Percentiles rank a stretch among this genome's conserved stretches.
Conservation (phyloP, 176 grass and related monocot species). For the Elaeis guineensis region DNA sequence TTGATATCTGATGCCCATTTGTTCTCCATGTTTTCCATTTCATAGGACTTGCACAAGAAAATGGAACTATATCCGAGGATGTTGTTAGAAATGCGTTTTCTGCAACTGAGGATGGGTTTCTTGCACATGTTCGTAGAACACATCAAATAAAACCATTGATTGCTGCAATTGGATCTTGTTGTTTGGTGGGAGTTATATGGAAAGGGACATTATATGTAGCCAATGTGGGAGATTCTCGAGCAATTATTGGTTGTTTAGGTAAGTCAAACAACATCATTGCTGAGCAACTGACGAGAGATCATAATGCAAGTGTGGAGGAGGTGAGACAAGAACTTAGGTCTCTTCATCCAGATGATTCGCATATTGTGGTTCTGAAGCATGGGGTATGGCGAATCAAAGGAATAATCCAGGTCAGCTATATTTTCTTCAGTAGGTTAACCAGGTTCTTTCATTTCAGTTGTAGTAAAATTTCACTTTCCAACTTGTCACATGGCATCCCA, state of each 20-base stretch:
- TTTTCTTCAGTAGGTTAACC: too few species aligned
- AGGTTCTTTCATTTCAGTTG: too few species aligned
- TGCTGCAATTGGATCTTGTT: conserved; percentile 82
- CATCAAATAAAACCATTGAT: conserved; percentile 84
- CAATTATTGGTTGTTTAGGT: conserved; percentile 59
- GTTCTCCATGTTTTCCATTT: neutral
- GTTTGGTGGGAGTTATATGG: conserved; percentile 83
- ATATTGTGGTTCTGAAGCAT: conserved; percentile 92
- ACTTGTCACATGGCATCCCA: neutral
- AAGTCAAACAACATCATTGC: conserved; percentile 57
- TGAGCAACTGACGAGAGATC: conserved; percentile 86
- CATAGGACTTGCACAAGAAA: conserved; percentile 64
- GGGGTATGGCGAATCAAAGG: conserved; percentile 99
- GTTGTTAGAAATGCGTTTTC: conserved; percentile 79
- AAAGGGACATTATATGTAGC: conserved; percentile 77
- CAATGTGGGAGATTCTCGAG: conserved; percentile 89
- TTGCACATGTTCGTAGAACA: conserved; percentile 78
- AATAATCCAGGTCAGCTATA: conserved; percentile 67
- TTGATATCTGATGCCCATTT: too few species aligned
- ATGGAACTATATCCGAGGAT: conserved; percentile 73
- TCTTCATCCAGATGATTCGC: conserved; percentile 90
- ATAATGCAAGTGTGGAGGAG: conserved; percentile 86
- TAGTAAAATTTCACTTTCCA: neutral
- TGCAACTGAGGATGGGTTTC: conserved; percentile 83
- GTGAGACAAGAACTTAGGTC: conserved; percentile 76